Conservation (phyloP, 2,329 filamentous ascomycete species). For the Cordyceps fumosorosea region DNA sequence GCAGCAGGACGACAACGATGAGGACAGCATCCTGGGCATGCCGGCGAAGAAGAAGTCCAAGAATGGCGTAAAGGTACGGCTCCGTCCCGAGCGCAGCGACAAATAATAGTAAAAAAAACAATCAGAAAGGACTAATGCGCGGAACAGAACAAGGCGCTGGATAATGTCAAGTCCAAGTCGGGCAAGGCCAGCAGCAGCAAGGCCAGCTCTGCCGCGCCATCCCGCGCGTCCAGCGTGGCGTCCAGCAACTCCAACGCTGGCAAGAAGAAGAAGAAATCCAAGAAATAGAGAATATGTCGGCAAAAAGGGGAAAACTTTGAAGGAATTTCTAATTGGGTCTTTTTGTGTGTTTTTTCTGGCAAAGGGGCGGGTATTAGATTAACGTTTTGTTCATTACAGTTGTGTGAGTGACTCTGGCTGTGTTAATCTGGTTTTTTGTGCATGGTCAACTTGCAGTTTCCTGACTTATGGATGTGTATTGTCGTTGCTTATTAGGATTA, state of each 20-base stretch:
- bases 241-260: conserved; percentile 54
- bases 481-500: neutral
- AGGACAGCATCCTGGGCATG: conserved; percentile 71
- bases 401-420: neutral
- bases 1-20: conserved; percentile 74
- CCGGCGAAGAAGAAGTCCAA: conserved; percentile 95
- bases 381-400: neutral
- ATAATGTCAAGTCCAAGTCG: conserved; percentile 81
- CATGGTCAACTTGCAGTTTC: neutral
- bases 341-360: neutral
- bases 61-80: conserved; percentile 74
- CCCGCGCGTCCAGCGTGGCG: conserved; percentile 80
- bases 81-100: neutral
- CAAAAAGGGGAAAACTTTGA: neutral
- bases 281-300: neutral
- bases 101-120: no score
- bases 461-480: neutral
- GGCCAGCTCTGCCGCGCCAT: conserved; percentile 67
- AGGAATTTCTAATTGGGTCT: neutral
- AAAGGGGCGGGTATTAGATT: neutral
- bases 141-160: conserved; percentile 81
- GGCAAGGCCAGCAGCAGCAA: conserved; percentile 54
- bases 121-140: neutral
- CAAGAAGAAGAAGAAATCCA: conserved; percentile 14
- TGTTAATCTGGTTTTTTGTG: neutral